phyloP scores from a whole-genome alignment of 2,329 filamentous ascomycete species.

The Colletotrichum endophyticum region DNA sequence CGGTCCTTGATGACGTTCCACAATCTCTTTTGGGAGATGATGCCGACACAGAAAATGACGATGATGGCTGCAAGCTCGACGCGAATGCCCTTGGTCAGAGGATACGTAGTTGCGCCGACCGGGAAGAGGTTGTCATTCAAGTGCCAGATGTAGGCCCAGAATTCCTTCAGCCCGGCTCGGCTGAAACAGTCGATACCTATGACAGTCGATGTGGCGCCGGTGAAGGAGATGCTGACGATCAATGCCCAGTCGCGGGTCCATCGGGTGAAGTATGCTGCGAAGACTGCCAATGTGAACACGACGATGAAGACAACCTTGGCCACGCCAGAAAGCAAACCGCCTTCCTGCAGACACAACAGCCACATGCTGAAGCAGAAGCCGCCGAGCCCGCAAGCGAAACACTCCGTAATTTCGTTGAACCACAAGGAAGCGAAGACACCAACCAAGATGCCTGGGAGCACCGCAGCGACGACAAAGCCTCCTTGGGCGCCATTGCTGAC shows the following conservation, averaged over 20 bases:
- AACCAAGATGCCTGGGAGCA: conserved; percentile 75
- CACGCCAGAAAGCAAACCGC: conserved; percentile 70
- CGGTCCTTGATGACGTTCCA: conserved; percentile 80
- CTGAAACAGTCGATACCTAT: conserved; percentile 92
- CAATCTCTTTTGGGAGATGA: conserved; percentile 84
- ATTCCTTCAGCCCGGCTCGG: conserved; percentile 90
- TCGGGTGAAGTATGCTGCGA: conserved; percentile 78
- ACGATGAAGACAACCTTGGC: conserved; percentile 76
- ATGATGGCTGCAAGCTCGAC: conserved; percentile 83
- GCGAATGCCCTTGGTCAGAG: conserved; percentile 82
- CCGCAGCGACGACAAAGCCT: conserved; percentile 81
- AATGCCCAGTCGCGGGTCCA: conserved; percentile 80
- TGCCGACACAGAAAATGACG: conserved; percentile 74
- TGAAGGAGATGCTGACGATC: conserved; percentile 78
- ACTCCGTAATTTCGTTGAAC: conserved; percentile 83
- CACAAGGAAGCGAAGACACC: conserved; percentile 73
- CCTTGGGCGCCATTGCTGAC: conserved; percentile 80
- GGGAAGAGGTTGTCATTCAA: conserved; percentile 85
- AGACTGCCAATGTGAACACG: conserved; percentile 70
- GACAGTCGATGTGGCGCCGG: conserved; percentile 78
- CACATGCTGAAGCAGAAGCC: conserved; percentile 91
- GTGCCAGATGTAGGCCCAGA: conserved; percentile 91
- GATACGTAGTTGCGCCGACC: conserved; percentile 76
- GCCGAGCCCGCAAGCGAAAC: conserved; percentile 83
- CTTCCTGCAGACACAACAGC: conserved; percentile 78